phyloP scores from a whole-genome alignment of 768 basidiomycete species.

The Lentinula lateritia region DNA sequence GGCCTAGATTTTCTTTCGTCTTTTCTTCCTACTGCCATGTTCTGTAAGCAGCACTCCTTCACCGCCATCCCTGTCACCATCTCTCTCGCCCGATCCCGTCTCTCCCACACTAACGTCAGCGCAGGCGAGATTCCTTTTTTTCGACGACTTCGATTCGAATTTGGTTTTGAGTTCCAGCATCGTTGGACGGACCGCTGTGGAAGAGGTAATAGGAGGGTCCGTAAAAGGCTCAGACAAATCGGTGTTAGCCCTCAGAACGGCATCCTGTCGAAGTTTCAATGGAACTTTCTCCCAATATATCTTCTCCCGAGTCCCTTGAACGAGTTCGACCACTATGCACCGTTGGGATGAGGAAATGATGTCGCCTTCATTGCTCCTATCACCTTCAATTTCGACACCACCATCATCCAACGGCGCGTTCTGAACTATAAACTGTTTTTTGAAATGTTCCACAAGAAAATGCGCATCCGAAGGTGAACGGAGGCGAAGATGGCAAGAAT shows the following conservation, averaged over 20 bases:
- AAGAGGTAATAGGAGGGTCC: not conserved
- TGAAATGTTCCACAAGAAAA: conserved; percentile 42
- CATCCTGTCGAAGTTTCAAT: conserved; percentile 59
- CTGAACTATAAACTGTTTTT: conserved; percentile 32
- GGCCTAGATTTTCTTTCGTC: too few species aligned
- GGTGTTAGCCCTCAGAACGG: conserved; percentile 27
- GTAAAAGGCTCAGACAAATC: not conserved
- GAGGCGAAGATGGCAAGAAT: conserved; percentile 69
- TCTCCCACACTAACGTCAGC: not conserved
- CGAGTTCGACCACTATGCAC: conserved; percentile 45
- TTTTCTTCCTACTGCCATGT: too few species aligned
- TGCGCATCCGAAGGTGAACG: conserved; percentile 42
- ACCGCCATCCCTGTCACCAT: not conserved
- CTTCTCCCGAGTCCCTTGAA: conserved; percentile 58
- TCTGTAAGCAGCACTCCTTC: not conserved
- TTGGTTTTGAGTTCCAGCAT: not conserved
- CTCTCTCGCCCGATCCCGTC: too few species aligned
- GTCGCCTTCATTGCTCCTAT: not conserved
- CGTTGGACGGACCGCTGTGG: not conserved
- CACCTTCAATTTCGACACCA: conserved; percentile 20
- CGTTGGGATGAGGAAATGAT: not conserved
- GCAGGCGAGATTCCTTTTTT: not conserved
- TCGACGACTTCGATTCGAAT: not conserved
- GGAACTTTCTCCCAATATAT: conserved; percentile 81
- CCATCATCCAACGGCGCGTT: conserved; percentile 46